A percentile compares a stretch with the other conserved stretches of the same genome.
Conservation (phyloP, 805 yeast genomes). For the Barnettozyma vustinii region DNA sequence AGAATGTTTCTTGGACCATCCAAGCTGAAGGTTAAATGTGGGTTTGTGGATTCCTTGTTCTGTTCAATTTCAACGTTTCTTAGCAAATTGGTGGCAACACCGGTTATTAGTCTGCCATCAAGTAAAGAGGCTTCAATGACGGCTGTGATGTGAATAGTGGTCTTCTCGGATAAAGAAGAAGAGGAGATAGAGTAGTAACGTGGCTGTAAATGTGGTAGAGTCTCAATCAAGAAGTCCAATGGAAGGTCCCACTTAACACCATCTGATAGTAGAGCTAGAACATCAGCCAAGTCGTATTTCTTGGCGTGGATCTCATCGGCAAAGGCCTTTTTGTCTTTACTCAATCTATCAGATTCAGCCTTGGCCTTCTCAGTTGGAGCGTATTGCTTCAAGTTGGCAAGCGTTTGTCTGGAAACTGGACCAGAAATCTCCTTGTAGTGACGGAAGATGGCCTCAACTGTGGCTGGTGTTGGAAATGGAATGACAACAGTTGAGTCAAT, state of each 20-base stretch:
- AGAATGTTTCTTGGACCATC: conserved; percentile 74
- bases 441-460: conserved; percentile 82
- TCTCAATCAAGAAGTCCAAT: conserved; percentile 77
- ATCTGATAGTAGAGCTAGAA: conserved; percentile 53
- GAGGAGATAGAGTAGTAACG: conserved; percentile 96
- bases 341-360: conserved; percentile 39
- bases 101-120: conserved; percentile 36
- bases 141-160: conserved; percentile 78
- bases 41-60: conserved; percentile 40
- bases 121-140: conserved; percentile 61
- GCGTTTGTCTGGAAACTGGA: conserved; percentile 84
- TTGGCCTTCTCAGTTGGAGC: conserved; percentile 62
- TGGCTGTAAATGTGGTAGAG: conserved; percentile 77
- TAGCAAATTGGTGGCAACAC: conserved; percentile 88
- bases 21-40: conserved; percentile 59
- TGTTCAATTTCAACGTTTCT: conserved; percentile 61
- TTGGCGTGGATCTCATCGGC: conserved; percentile 57
- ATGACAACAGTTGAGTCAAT: conserved; percentile 62
- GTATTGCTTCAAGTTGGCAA: conserved; percentile 67
- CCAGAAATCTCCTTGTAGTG: conserved; percentile 89
- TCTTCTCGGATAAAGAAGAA: conserved; percentile 72
- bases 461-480: conserved; percentile 76
- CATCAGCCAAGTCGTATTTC: conserved; percentile 71
- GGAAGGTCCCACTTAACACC: conserved; percentile 81
- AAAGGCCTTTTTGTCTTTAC: conserved; percentile 64